Evolutionary conservation across 805 yeast genomes (phyloP).

Genomic region (Hermanozyma aechmeae): DNA sequence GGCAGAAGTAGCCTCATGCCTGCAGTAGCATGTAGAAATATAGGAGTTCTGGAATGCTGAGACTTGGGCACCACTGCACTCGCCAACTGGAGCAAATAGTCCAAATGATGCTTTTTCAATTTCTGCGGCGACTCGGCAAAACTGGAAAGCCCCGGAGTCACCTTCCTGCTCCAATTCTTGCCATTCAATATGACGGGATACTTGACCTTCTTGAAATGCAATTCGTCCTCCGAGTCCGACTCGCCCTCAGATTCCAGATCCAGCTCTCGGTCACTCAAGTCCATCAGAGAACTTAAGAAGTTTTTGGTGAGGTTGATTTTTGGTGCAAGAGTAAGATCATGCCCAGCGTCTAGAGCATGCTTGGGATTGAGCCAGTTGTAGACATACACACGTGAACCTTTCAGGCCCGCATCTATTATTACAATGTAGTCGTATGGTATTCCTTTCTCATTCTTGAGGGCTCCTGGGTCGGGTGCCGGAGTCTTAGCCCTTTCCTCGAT

Average conservation of each 20-base stretch:
- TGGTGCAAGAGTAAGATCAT: conserved; percentile 6
- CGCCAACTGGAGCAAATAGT: conserved; percentile 39
- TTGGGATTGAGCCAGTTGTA: conserved; percentile 45
- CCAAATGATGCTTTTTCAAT: conserved; percentile 44
- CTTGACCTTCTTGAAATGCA: background rate
- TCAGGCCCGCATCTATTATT: conserved; percentile 58
- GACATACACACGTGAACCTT: conserved; percentile 53
- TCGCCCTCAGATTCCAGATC: conserved; percentile 6
- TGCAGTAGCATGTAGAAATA: conserved; percentile 62
- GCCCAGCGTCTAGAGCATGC: conserved; percentile 14
- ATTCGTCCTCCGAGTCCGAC: conserved; percentile 3
- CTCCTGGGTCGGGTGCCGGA: too few species aligned
- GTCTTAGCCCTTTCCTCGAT: too few species aligned
- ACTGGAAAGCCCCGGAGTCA: conserved; percentile 50
- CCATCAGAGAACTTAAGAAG: too few species aligned
- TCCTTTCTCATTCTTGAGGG: too few species aligned
- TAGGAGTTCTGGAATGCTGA: conserved; percentile 55
- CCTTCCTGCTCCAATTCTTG: conserved; percentile 40
- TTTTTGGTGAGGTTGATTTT: conserved; percentile 2
- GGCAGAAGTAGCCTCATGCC: conserved; percentile 55
- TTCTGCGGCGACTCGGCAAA: conserved; percentile 39
- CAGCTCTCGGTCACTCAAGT: too few species aligned
- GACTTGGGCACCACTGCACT: conserved; percentile 46
- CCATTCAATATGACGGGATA: conserved; percentile 23
- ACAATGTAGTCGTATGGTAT: conserved; percentile 53